Percentiles rank a stretch among this genome's conserved stretches.
Conservation (phyloP, 345 rosid species). For the Pistacia atlantica region DNA sequence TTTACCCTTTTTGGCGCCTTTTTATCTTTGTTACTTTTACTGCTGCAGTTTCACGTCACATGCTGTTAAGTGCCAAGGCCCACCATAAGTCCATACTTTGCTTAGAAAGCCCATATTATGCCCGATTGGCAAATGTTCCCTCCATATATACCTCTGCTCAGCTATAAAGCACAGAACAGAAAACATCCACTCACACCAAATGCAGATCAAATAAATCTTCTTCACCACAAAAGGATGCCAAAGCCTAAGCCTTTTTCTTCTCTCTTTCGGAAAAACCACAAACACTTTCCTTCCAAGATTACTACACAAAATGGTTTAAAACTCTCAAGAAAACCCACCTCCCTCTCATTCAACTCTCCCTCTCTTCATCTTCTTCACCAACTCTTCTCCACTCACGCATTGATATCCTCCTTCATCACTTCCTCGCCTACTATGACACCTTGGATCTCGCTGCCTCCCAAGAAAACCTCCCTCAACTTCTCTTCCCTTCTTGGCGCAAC, state of each 20-base stretch:
- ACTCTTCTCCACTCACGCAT: constrained; percentile 53
- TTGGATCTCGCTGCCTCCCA: constrained; percentile 65
- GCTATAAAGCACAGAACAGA: too few species aligned
- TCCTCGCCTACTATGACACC: constrained; percentile 71
- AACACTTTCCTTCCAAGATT: constrained; percentile 53
- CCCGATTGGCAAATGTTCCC: too few species aligned
- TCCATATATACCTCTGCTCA: too few species aligned
- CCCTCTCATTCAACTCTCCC: constrained; percentile 67
- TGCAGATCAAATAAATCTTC: not conserved
- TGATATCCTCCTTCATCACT: constrained; percentile 67
- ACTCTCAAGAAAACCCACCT: constrained; percentile 61
- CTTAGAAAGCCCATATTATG: too few species aligned
- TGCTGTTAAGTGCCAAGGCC: too few species aligned
- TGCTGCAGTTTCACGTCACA: too few species aligned
- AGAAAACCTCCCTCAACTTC: constrained; percentile 58
- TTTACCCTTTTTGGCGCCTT: too few species aligned
- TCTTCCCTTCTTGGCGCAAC: constrained; percentile 78
- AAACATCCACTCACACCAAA: too few species aligned
- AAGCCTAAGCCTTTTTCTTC: constrained; percentile 32
- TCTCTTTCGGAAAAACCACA: constrained; percentile 52
- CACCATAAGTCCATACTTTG: too few species aligned
- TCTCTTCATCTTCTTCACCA: constrained; percentile 47
- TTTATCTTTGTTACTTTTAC: too few species aligned
- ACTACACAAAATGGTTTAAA: constrained; percentile 65
- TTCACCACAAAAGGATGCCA: constrained; percentile 41